Evolutionary conservation across 352 stramenopile genomes (phyloP).

Genomic region (Phytophthora pinifolia): DNA sequence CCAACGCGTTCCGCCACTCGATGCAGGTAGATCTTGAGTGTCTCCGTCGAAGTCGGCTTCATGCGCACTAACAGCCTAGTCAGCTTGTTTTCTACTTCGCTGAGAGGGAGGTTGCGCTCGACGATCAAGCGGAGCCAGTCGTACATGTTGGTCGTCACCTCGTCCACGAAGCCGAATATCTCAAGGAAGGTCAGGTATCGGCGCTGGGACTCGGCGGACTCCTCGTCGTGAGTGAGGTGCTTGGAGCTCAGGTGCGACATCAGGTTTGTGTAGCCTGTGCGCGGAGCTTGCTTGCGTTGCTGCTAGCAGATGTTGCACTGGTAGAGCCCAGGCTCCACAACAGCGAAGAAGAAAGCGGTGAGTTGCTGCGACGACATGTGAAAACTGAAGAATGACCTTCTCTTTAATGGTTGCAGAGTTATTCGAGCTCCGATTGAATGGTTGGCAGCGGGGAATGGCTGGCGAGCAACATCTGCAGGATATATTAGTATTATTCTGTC

Average conservation of each 20-base stretch:
- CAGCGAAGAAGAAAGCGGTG: constrained; percentile 20
- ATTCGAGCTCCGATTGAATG: not conserved
- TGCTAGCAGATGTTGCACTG: constrained; percentile 22
- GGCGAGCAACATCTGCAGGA: constrained; percentile 2
- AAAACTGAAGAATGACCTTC: constrained; percentile 2
- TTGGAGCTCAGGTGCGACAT: constrained; percentile 5
- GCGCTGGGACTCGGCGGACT: constrained; percentile 13
- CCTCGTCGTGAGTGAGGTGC: constrained; percentile 7
- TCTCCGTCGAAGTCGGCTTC: not conserved
- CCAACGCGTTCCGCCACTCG: constrained; percentile 10
- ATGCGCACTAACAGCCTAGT: constrained; percentile 16
- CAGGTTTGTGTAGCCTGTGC: constrained; percentile 18
- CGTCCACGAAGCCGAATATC: constrained; percentile 21
- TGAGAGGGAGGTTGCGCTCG: constrained; percentile 15
- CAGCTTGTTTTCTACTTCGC: constrained; percentile 16
- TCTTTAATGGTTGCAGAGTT: not conserved
- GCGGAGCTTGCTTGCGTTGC: constrained; percentile 19
- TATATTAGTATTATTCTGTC: constrained; percentile 4
- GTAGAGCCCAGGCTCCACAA: constrained; percentile 10
- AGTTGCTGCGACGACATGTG: constrained; percentile 7
- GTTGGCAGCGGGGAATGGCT: not conserved
- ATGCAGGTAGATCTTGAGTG: constrained; percentile 13
- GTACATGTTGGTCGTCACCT: constrained; percentile 20
- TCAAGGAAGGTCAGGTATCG: constrained; percentile 14
- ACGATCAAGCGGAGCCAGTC: constrained; percentile 17